Evolutionary conservation across 805 yeast genomes (phyloP), one percentile per base, ranked within the genome.

Genomic region (Myxozyma kluyveri): DNA sequence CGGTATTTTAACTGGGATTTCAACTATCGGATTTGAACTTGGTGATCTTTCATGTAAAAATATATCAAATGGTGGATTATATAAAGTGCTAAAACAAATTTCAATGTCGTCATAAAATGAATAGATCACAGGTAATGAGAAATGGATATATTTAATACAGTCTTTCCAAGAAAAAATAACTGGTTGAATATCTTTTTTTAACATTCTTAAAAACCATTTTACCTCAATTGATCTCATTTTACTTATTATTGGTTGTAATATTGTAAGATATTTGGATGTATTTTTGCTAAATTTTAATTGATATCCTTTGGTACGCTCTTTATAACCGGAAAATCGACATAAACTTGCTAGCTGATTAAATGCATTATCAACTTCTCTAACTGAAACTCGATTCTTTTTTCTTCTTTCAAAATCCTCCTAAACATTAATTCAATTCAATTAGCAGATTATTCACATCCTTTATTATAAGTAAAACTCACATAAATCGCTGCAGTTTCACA

Each of bases 171-270:
- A 49, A 14, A 54, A 37, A 1, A 37, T 6, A 7, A 43, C 52
- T 3, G 58, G 58, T 14, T 26, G 46, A 42, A 50, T 32, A 21
- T 54, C 41, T 35, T 47, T 50, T 14, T 31, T 22, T 3, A 50
- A 17, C 35, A 54, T 46, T 23, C 52, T 44, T 5, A 54, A 21
- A n/a, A 54, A 29, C 58, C 58, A 54, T 21, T 54, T 54, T 32
- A 50, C 29, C 31, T 54, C 52, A 21, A 9, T 9, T 2, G 58
- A 36, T 4, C 18, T 38, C 40, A 54, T 19, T 1, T 40, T 32
- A 12, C 12, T n/a, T 5, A 54, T 14, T 2, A 54, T 38, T 6
- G 54, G 50, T 19, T 29, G 26, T 4, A 52, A 24, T 6, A 49
- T 14, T 24, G 48, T 41, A 10, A 23, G 12, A 12, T 9, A 14